These are phyloP conservation scores for Cenchrus purpureus DNA, from an alignment of 176 grass and related monocot genomes.

Conservation along the genomic window DNA sequence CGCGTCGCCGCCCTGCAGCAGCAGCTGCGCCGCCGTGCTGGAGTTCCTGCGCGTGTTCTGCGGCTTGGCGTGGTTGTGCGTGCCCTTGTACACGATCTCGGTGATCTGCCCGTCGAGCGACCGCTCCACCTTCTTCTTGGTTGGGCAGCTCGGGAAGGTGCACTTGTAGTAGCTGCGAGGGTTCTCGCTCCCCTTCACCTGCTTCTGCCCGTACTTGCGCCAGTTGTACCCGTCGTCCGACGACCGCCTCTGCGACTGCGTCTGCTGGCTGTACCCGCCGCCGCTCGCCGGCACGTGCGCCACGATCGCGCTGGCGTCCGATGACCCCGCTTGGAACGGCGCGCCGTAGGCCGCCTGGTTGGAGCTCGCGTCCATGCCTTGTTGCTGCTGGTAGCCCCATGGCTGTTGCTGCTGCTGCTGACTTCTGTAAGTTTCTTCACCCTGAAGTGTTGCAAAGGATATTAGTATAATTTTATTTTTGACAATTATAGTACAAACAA, in stretches of 20 bases:
- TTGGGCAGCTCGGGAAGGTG: conserved; percentile 83
- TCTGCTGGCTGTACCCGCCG: conserved; percentile 39
- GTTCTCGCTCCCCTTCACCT: conserved; percentile 97
- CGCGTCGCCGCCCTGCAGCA: conserved; percentile 51
- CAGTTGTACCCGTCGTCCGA: conserved; percentile 97
- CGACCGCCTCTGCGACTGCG: conserved; percentile 48
- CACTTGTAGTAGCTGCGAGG: conserved; percentile 99
- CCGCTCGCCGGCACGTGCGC: conserved; percentile 7
- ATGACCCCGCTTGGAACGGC: conserved; percentile 49
- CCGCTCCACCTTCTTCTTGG: conserved; percentile 97
- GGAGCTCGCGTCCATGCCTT: conserved; percentile 46
- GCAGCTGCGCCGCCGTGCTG: conserved; percentile 22
- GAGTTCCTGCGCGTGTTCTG: conserved; percentile 65
- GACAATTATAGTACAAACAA: conserved; percentile 19
- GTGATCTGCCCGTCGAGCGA: conserved; percentile 94
- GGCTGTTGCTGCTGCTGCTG: conserved; percentile 47
- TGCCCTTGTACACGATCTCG: conserved; percentile 94
- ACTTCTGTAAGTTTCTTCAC: conserved; percentile 40
- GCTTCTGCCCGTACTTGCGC: conserved; percentile 99
- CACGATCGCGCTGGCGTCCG: conserved; percentile 21
- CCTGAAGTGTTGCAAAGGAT: conserved; percentile 35
- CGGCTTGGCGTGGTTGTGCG: conserved; percentile 91
- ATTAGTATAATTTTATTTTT: conserved; percentile 21
- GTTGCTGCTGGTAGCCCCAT: conserved; percentile 51
- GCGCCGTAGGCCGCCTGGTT: conserved; percentile 37